These are phyloP conservation scores for Nemophila menziesii DNA, from an alignment of 257 asterid species.

Conservation along the genomic window DNA sequence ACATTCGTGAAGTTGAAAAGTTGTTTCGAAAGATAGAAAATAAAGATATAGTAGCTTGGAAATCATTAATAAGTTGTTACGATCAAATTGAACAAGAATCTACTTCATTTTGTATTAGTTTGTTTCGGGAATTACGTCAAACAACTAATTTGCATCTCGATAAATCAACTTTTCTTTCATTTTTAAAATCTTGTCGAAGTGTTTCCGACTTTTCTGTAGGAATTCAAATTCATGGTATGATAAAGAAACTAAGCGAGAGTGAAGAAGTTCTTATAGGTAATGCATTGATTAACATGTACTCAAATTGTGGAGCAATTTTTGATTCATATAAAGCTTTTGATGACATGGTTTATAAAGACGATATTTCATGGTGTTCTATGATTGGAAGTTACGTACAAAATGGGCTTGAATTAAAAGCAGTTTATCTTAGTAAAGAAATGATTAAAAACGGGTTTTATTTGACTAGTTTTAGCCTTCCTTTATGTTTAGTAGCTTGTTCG, in stretches of 20 bases:
- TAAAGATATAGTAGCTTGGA: constrained; percentile 13
- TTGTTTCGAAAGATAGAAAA: constrained; percentile 7
- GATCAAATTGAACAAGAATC: constrained; percentile 3
- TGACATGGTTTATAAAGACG: constrained; percentile 10
- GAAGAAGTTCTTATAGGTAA: constrained; percentile 3
- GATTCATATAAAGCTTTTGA: constrained; percentile 10
- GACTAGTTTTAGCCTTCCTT: constrained; percentile 11
- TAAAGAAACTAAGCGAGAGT: background rate
- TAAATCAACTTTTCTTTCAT: constrained; percentile 5
- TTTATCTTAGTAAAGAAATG: constrained; percentile 7
- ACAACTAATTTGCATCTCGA: constrained; percentile 2
- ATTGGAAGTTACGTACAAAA: constrained; percentile 8
- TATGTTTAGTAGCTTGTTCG: constrained; percentile 4
- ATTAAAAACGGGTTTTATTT: constrained; percentile 3
- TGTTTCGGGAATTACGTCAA: constrained; percentile 4
- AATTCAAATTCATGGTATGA: constrained; percentile 8
- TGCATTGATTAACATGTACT: constrained; percentile 10
- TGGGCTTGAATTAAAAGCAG: constrained; percentile 8
- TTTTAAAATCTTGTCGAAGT: constrained; percentile 5
- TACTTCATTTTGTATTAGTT: constrained; percentile 5
- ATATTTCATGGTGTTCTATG: constrained; percentile 12
- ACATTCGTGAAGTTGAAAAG: constrained; percentile 8
- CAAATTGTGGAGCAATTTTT: constrained; percentile 2
- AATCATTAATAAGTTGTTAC: constrained; percentile 6
- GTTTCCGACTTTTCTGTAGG: constrained; percentile 4